phyloP scores from a whole-genome alignment of 2,329 filamentous ascomycete genomes.

The Curvularia spicifera region DNA sequence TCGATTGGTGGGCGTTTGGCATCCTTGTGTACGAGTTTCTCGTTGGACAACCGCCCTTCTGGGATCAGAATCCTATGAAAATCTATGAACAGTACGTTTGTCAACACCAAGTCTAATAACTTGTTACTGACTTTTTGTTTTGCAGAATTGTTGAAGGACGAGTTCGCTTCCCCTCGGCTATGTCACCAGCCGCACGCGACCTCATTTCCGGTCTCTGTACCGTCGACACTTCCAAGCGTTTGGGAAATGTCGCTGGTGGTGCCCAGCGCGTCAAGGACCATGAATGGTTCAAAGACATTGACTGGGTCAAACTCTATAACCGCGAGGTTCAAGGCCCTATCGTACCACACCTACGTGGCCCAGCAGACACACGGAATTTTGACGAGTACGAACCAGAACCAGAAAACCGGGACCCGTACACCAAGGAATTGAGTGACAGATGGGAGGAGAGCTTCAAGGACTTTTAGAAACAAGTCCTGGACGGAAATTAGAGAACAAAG shows the following conservation, averaged over 20 bases:
- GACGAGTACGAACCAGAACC: constrained; percentile 83
- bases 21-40: constrained; percentile 86
- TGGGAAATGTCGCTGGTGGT: constrained; percentile 80
- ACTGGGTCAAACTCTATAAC: constrained; percentile 75
- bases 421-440: constrained; percentile 69
- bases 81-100: constrained; percentile 71
- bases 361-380: constrained; percentile 80
- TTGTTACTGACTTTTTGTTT: background rate
- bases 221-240: constrained; percentile 75
- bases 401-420: constrained; percentile 69
- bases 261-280: constrained; percentile 75
- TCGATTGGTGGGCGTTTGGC: constrained; percentile 88
- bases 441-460: constrained; percentile 76
- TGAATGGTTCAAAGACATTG: constrained; percentile 73
- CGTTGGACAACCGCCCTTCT: constrained; percentile 84
- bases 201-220: constrained; percentile 79
- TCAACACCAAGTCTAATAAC: background rate
- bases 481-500: background rate
- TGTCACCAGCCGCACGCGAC: constrained; percentile 73
- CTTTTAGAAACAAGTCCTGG: constrained; percentile 59
- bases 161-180: constrained; percentile 72
- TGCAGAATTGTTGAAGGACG: constrained; percentile 78
- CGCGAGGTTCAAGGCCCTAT: constrained; percentile 73
- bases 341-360: constrained; percentile 73
- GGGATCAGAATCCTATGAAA: constrained; percentile 85